Evolutionary conservation across 768 basidiomycete species (phyloP), one percentile per base, ranked within the genome.

Genomic region (Trametes punicea): DNA sequence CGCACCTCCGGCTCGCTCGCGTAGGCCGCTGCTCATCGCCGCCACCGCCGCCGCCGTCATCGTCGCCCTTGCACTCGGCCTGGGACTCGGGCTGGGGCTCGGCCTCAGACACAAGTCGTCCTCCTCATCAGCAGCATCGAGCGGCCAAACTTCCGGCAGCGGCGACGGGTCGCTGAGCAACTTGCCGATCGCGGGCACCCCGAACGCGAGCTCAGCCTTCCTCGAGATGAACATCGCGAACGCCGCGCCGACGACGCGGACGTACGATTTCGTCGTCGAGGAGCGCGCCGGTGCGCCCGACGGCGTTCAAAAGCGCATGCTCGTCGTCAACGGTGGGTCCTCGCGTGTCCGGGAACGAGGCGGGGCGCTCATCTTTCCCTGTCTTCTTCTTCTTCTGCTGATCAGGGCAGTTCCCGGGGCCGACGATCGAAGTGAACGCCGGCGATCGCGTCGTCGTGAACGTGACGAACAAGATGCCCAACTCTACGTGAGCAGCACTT

Each of bases 311-410:
- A 71, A 73, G 40, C 63, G 64, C 0, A 76, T 79, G 75, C 65
- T 79, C 4, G 78, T 78, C 44, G 77, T 81, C 25, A 81, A 81
- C 27, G 74, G 78, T 70, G 29, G 26, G 58, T 30, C 18, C 21
- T 4, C 45, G n/a, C 16, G 44, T 21, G 46, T 23, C 31, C 50
- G 15, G 20, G 42, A 2, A 31, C 45, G 6, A 15, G 15, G 10
- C 10, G 31, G 26, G 51, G 11, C 25, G 18, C 30, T 15, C 23
- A 15, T 55, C 23, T 40, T n/a, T n/a, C n/a, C n/a, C n/a, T n/a
- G n/a, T n/a, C n/a, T n/a, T n/a, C n/a, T n/a, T n/a, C n/a, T n/a
- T 13, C 13, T 31, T 31, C 31, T 13, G 31, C 31, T 36, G 13
- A 1, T 7, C 46, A 70, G 70, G 68, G 10, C 60, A 67, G 46